Evolutionary conservation across 2,329 filamentous ascomycete genomes (phyloP), one percentile per base, ranked within the genome.

Genomic region (Aspergillus aculeatinus): DNA sequence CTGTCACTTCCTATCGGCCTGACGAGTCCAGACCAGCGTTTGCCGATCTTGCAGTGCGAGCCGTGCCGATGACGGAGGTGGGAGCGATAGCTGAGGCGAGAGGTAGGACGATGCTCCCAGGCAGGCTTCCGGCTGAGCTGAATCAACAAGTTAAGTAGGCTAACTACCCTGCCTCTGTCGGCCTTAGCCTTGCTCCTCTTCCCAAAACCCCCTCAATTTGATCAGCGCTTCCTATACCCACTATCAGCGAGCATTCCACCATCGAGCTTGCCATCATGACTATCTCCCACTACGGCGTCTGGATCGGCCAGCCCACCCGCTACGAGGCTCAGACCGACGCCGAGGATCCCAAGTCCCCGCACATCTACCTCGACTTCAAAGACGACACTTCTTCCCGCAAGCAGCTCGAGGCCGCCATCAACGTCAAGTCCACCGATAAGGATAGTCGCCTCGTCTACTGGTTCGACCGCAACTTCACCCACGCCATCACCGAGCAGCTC

Each of bases 361-460:
- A 55, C 42, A 55, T 55, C 53, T 55, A 55, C 42, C 53, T 55
- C 19, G 48, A 55, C 27, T 55, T 55, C 53, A 55, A 48, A 14
- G 53, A 58, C 33, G 60, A 61, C 51, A 51, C 48, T 4, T 42
- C 31, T 11, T 55, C 19, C 0, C 48, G 35, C 16, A 58, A 54
- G 31, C 51, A 48, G 39, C 44, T 55, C 42, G 53, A 60, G 23
- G 64, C 64, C 1, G 64, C 64, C 21, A 66, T 66, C 55, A 66
- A 55, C n/a, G 53, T 55, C 27, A 67, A 65, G 39, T 68, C 65
- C 16, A 56, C 51, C 0, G 62, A 59, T n/a, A 59, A 39, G 6
- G 66, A 68, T 7, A 63, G 63, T 5, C 59, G 64, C 31, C 61
- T 68, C 21, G 64, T 55, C 16, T 68, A 64, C 21, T 68, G 66